These are phyloP conservation scores for Cryptosporidium viatorum DNA, from an alignment of 169 alveolate genomes.

Conservation along the genomic window DNA sequence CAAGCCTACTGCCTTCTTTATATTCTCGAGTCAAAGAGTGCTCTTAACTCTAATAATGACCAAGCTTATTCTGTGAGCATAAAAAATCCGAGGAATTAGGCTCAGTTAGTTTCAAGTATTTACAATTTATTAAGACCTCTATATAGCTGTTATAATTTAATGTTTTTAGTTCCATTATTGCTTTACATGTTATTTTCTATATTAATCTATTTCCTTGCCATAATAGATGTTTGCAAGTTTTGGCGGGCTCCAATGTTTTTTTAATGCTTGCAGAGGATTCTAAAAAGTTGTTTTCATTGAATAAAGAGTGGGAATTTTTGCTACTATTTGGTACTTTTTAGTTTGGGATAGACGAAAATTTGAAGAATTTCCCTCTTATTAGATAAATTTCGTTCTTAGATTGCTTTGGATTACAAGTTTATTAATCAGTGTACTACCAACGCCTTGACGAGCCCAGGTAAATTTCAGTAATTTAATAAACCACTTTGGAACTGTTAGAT, in stretches of 20 bases:
- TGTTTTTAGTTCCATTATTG: not conserved
- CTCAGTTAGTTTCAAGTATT: not conserved
- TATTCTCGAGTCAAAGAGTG: conserved; percentile 39
- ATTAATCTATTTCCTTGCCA: not conserved
- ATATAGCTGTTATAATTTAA: not conserved
- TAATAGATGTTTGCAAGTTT: not conserved
- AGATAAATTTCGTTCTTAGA: too few species aligned
- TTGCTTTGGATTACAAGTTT: too few species aligned
- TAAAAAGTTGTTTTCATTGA: not conserved
- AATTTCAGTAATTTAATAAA: not conserved
- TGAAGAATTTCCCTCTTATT: too few species aligned
- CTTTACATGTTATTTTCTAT: not conserved
- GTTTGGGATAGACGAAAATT: not conserved
- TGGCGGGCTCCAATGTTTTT: not conserved
- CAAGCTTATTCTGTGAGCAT: not conserved
- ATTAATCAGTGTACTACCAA: not conserved
- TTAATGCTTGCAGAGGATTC: not conserved
- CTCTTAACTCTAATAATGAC: not conserved
- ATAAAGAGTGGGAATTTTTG: not conserved
- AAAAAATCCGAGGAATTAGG: not conserved
- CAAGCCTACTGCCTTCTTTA: conserved; percentile 71
- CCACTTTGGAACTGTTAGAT: not conserved
- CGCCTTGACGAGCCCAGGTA: too few species aligned
- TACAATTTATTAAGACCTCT: not conserved
- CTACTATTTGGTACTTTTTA: not conserved